These are phyloP conservation scores for Hyaloscypha hepaticicola DNA, from an alignment of 495 filamentous ascomycete species.

Conservation along the genomic window DNA sequence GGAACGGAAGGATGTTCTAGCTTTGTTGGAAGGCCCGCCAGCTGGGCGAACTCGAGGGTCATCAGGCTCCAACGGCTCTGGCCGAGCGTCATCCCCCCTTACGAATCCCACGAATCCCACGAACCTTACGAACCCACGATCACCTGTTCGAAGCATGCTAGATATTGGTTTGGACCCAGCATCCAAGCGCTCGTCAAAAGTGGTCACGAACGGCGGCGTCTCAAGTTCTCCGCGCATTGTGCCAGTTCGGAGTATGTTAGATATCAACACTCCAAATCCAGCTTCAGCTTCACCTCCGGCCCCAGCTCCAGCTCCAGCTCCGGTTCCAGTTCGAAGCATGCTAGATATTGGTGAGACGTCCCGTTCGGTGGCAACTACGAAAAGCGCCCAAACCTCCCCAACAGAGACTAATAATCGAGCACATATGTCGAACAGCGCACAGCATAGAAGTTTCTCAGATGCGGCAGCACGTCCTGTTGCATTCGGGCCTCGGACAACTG, in stretches of 20 bases:
- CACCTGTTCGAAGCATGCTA: constrained; percentile 56
- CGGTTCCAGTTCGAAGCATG: constrained; percentile 39
- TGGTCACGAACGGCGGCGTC: constrained; percentile 27
- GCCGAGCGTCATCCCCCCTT: constrained; percentile 45
- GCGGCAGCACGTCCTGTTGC: constrained; percentile 43
- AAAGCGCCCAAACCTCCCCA: constrained; percentile 46
- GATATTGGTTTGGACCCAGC: constrained; percentile 46
- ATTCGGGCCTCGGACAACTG: constrained; percentile 36
- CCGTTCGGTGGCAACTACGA: constrained; percentile 28
- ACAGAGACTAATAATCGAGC: constrained; percentile 32
- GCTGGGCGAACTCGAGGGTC: constrained; percentile 36
- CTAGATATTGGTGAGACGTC: constrained; percentile 48
- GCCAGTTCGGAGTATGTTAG: constrained; percentile 6
- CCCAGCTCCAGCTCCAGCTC: neutral
- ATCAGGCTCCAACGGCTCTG: constrained; percentile 35
- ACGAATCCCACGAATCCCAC: no score
- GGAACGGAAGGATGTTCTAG: constrained; percentile 69
- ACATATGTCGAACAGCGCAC: constrained; percentile 29
- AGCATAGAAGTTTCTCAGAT: constrained; percentile 53
- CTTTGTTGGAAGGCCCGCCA: constrained; percentile 51
- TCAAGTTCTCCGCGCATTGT: neutral
- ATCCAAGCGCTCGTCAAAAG: constrained; percentile 30
- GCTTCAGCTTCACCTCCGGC: neutral
- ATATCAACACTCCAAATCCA: neutral
- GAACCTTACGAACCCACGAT: constrained; percentile 51